Base-by-base conservation (phyloP, 805 yeast genomes). In the Ogataea methylovora region DNA sequence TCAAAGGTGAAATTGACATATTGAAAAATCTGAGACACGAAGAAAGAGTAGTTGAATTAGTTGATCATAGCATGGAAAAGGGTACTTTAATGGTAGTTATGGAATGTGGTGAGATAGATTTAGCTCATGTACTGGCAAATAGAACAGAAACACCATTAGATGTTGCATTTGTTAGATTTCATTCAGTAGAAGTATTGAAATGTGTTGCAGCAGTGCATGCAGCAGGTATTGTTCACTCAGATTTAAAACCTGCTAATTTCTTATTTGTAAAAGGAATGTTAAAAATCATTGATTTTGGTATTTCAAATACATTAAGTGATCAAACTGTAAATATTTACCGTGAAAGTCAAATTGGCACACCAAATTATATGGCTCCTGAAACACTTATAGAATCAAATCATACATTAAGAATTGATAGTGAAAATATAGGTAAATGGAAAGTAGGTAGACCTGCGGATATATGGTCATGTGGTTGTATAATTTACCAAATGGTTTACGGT, bases 301-400 rank as follows among this genome's bases (percentile, higher is more conserved):
- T 84, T 31, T 85, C 97, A n/a, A 84, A 88, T 58, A 86, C 90
- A 0, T 86, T 92, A 2, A 92, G 94, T 1, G 96, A 88, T 34
- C 84, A 86, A 50, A 90, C 97, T 0, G 78, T 84, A 15, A 90
- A 92, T 47, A 74, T 90, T 14, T 88, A 88, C 51, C 69, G 97
- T 38, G 94, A 85, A 39, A 73, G 86, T 5, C 96, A 86, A 53
- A 81, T 87, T 34, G 98, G 98, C 4, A 90, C 98, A 0, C 95
- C 96, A 2, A 86, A 84, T 54, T 92, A 90, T 55, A 92, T 90
- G 97, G 96, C 98, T 0, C 98, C 98, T 0, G 98, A 90, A 56
- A 84, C 97, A 0, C 61, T 90, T 39, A 68, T 81, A 29, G 94
- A 82, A 55, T 74, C 67, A 39, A 66, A 63, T 33, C 41, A 44